Base-by-base conservation (phyloP, 371 early-diverging fungal genomes). In the Conidiobolus incongruus region DNA sequence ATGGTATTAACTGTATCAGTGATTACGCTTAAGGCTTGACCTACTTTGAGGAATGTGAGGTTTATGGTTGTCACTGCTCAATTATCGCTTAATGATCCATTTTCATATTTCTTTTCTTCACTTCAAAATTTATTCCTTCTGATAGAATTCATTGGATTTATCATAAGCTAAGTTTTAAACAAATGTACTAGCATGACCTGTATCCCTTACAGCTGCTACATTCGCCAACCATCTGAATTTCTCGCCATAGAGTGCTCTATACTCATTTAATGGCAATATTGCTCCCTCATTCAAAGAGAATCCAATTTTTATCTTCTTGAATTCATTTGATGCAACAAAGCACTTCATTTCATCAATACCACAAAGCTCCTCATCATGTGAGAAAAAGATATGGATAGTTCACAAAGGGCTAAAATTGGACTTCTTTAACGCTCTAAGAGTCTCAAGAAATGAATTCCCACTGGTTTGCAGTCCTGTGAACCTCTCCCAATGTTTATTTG, bases 401-500 rank as follows among this genome's bases (percentile, higher is more conserved):
- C n/a, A n/a, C n/a, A 54, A 55, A 19, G 70, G 68, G 44, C 52
- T n/a, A n/a, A n/a, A n/a, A n/a, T n/a, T n/a, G n/a, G n/a, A n/a
- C n/a, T n/a, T n/a, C n/a, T n/a, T n/a, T 28, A 76, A 65, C 13
- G 40, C 49, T 1, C 81, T 62, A 29, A 84, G 59, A 24, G 78
- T 79, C 52, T 82, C 81, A 29, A 79, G 60, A 54, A 78, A 80
- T 33, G 66, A 35, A 12, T 59, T 16, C 82, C 82, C 33, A 81
- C 78, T 49, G 77, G 75, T 55, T 84, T 84, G 81, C 80, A 82
- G 51, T 84, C 84, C 54, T 82, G 80, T 2, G 78, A 47, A 0
- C 83, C 84, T 32, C 84, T 71, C 11, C 81, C 84, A 48, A 63
- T 55, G 53, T 82, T 82, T 35, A n/a, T n/a, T n/a, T n/a, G n/a